phyloP scores from a whole-genome alignment of 2,329 filamentous ascomycete genomes.

The Colletotrichum lindemuthianum region DNA sequence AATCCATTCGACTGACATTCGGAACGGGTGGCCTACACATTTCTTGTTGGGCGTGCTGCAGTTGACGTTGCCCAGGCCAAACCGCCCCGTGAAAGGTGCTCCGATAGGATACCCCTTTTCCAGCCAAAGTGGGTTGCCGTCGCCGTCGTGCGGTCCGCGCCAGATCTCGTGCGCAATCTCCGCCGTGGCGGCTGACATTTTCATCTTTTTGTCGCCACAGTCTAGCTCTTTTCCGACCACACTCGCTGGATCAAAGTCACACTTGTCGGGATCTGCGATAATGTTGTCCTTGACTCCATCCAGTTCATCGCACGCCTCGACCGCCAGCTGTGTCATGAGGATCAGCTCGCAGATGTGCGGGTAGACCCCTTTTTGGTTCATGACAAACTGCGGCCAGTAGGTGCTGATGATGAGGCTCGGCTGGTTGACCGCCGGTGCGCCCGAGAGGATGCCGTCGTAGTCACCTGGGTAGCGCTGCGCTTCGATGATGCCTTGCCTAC shows the following conservation, averaged over 20 bases:
- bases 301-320: conserved; percentile 33
- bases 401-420: conserved; percentile 31
- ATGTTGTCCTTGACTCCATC: conserved; percentile 33
- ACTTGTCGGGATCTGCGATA: conserved; percentile 29
- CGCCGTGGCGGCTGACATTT: conserved; percentile 27
- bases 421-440: conserved; percentile 51
- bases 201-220: conserved; percentile 41
- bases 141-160: conserved; percentile 19
- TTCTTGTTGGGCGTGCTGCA: conserved; percentile 16
- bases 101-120: conserved; percentile 23
- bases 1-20: conserved; percentile 35
- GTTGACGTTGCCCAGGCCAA: conserved; percentile 33
- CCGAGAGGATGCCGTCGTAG: conserved; percentile 64
- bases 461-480: conserved; percentile 62
- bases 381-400: conserved; percentile 37
- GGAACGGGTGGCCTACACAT: conserved; percentile 28
- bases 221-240: conserved; percentile 34
- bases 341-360: conserved; percentile 40
- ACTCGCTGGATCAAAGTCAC: conserved; percentile 40
- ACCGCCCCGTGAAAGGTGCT: conserved; percentile 30
- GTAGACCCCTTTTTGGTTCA: conserved; percentile 28
- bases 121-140: conserved; percentile 27
- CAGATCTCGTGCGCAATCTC: conserved; percentile 29
- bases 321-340: conserved; percentile 42
- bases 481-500: conserved; percentile 64